Percentiles rank a stretch among this genome's conserved stretches.
These are phyloP conservation scores for Alternaria novae-zelandiae DNA, from an alignment of 2,329 filamentous ascomycete species.

Conservation along the genomic window DNA sequence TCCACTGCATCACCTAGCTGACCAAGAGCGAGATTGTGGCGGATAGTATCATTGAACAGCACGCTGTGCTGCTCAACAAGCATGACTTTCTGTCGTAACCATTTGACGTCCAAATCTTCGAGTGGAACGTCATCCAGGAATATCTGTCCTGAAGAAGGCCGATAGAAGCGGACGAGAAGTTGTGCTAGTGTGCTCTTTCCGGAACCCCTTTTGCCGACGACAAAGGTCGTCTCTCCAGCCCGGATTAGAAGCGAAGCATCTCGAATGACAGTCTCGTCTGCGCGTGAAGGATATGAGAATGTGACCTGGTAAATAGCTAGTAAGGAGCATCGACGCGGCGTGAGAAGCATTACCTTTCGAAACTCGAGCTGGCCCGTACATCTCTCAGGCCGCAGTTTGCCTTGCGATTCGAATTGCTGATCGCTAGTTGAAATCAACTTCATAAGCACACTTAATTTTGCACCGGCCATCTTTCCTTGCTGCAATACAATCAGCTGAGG, in stretches of 20 bases:
- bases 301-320: slow-evolving; percentile 64
- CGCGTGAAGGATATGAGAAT: slow-evolving; percentile 80
- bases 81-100: slow-evolving; percentile 79
- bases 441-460: slow-evolving; percentile 61
- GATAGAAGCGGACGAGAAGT: slow-evolving; percentile 79
- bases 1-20: slow-evolving; percentile 59
- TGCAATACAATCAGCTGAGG: slow-evolving; percentile 79
- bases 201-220: slow-evolving; percentile 86
- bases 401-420: slow-evolving; percentile 18
- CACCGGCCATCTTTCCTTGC: slow-evolving; percentile 78
- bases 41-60: slow-evolving; percentile 81
- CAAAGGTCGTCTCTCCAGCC: slow-evolving; percentile 74
- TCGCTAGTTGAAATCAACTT: slow-evolving; percentile 41
- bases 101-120: slow-evolving; percentile 67
- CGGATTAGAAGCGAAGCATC: slow-evolving; percentile 72
- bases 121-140: slow-evolving; percentile 70
- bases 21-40: slow-evolving; percentile 79
- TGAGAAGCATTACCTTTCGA: slow-evolving; percentile 62
- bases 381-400: slow-evolving; percentile 27
- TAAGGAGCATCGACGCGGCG: background rate
- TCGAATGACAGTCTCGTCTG: slow-evolving; percentile 64
- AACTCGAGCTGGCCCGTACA: slow-evolving; percentile 75
- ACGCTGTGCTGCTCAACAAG: slow-evolving; percentile 82
- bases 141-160: slow-evolving; percentile 69
- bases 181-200: slow-evolving; percentile 90